Conservation (phyloP, 176 grass and related monocot species). For the Puccinellia tenuiflora region DNA sequence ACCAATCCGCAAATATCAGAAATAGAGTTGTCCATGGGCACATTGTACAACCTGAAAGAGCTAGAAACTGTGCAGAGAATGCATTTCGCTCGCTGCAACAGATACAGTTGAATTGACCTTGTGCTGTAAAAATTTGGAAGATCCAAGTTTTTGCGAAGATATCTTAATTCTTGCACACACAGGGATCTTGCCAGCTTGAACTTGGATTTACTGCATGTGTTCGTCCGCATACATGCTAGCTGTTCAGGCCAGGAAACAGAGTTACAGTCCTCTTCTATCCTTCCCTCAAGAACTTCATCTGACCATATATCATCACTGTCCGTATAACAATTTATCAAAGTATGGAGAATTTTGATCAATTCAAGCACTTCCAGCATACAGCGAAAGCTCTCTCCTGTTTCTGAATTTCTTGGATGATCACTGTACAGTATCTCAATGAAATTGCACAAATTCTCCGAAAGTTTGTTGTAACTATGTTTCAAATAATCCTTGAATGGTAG, state of each 20-base stretch:
- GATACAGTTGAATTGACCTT: not conserved
- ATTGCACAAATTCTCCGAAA: not conserved
- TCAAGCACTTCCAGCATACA: constrained; percentile 22
- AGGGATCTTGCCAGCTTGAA: constrained; percentile 23
- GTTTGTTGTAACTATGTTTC: not conserved
- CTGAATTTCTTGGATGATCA: constrained; percentile 33
- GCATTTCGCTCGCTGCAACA: not conserved
- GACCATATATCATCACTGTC: constrained; percentile 11
- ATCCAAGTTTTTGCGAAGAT: not conserved
- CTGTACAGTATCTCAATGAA: constrained; percentile 13
- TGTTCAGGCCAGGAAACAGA: not conserved
- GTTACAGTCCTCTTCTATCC: not conserved
- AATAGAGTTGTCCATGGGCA: not conserved
- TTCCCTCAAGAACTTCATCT: constrained; percentile 17
- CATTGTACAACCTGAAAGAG: constrained; percentile 17
- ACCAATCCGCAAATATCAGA: not conserved
- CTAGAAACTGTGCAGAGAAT: constrained; percentile 39
- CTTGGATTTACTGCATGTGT: constrained; percentile 6
- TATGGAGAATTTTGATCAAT: constrained; percentile 4
- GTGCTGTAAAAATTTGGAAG: not conserved
- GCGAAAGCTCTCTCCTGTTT: not conserved
- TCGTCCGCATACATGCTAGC: not conserved
- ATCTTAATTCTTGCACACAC: constrained; percentile 5
- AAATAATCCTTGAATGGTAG: constrained; percentile 18
- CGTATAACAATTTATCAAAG: not conserved